Evolutionary conservation across 345 rosid genomes (phyloP).

Genomic region (Theobroma cacao): DNA sequence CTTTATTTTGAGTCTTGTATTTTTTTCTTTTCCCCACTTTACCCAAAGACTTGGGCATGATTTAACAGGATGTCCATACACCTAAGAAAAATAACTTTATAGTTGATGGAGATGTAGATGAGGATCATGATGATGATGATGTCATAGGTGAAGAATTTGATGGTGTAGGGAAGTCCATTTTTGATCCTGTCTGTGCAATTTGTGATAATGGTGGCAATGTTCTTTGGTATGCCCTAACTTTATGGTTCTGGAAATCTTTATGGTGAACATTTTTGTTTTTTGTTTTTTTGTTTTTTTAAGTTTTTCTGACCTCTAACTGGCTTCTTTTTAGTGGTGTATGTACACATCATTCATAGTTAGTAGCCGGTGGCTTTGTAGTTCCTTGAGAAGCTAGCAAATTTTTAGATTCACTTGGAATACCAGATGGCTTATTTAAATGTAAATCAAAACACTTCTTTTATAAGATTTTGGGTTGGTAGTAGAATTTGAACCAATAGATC

Average conservation of each 20-base stretch:
- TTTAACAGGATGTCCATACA: conserved; percentile 28
- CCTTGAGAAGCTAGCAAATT: neutral
- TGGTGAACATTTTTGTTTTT: neutral
- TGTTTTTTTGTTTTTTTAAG: too few species aligned
- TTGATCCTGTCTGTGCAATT: conserved; percentile 63
- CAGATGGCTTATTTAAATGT: neutral
- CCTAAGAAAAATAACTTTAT: conserved; percentile 25
- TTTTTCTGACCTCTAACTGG: neutral
- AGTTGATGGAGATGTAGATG: conserved; percentile 31
- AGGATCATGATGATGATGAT: conserved; percentile 11
- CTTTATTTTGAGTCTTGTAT: neutral
- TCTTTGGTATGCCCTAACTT: conserved; percentile 40
- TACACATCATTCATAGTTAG: neutral
- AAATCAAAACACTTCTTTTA: neutral
- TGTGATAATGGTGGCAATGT: conserved; percentile 74
- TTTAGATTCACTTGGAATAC: neutral
- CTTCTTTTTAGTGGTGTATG: neutral
- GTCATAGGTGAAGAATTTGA: conserved; percentile 21
- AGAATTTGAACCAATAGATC: neutral
- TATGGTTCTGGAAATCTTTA: neutral
- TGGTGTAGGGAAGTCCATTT: conserved; percentile 22
- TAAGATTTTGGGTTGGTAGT: neutral
- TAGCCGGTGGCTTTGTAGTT: neutral
- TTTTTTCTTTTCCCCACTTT: neutral
- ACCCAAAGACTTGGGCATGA: neutral